Evolutionary conservation across 2,329 filamentous ascomycete species (phyloP), one percentile per base, ranked within the genome.

Genomic region (Penicillium crustosum): DNA sequence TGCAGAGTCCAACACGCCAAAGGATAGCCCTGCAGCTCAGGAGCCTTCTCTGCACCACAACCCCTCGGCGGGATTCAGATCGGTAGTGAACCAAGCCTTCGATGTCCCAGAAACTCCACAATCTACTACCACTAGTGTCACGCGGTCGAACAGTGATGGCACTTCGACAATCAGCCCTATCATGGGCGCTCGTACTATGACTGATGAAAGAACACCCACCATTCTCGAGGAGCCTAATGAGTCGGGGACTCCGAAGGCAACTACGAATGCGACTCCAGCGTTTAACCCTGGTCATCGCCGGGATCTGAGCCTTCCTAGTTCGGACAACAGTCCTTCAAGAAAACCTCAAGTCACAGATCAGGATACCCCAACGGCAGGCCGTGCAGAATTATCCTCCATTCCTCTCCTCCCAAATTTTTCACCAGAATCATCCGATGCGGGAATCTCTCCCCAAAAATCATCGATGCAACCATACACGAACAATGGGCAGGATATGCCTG

Each of bases 121-220:
- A 42, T 83, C 83, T 4, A 77, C 79, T 10, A 81, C 82, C n/a
- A 78, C 77, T 53, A 81, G 76, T 41, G 73, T 86, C n/a, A 78
- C 74, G 36, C 77, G 86, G 59, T 86, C 83, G 53, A 83, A 87
- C 63, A 88, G 85, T 57, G 82, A 82, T 59, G 86, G 85, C 61
- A 88, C 86, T 9, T 80, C 82, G 49, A 79, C 79, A 29, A 85
- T 89, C 61, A 88, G 86, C 67, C 87, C 87, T 2, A 89, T 89
- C 53, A 87, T 89, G 71, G 64, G 73, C 44, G 63, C 61, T 53
- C 77, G 77, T 38, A 77, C 77, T 41, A 39, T 68, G 67, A 62
- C 72, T 57, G 61, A 77, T 61, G 63, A 74, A 61, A 71, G 75
- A 48, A 83, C 83, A 4, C 81, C 83, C 41, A 80, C 80, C 1